Conservation (phyloP, 2,329 filamentous ascomycete genomes). For the Cephalotrichum gorgonifer region DNA sequence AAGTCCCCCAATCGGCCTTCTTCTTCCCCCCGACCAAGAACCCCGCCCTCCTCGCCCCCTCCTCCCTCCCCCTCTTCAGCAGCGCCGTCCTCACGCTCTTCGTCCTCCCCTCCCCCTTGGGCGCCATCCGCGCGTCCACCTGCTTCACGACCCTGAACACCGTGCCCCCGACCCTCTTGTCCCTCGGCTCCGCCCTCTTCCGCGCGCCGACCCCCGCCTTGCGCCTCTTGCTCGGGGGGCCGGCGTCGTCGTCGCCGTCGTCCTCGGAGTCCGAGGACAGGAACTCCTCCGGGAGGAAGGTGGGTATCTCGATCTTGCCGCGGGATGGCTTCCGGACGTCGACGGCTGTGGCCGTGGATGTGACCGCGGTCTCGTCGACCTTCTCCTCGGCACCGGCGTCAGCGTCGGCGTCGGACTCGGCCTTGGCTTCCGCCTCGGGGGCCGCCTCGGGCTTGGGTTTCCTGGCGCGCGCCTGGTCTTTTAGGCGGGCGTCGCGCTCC, state of each 20-base stretch:
- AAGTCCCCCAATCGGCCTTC: slow-evolving; percentile 4
- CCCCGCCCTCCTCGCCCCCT: slow-evolving; percentile 30
- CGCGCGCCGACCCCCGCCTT: neutral
- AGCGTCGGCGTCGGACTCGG: slow-evolving; percentile 7
- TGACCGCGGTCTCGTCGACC: slow-evolving; percentile 6
- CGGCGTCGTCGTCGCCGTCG: slow-evolving; percentile 16
- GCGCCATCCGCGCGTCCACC: slow-evolving; percentile 36
- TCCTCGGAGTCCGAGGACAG: slow-evolving; percentile 41
- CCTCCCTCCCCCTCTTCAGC: slow-evolving; percentile 30
- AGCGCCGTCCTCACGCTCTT: slow-evolving; percentile 31
- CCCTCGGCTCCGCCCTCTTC: slow-evolving; percentile 24
- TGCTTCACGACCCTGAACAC: slow-evolving; percentile 39
- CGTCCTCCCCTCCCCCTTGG: slow-evolving; percentile 32
- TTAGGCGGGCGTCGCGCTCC: slow-evolving; percentile 41
- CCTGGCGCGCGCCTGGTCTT: slow-evolving; percentile 42
- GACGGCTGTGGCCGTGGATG: neutral
- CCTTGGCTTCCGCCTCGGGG: slow-evolving; percentile 6
- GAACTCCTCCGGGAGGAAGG: slow-evolving; percentile 41
- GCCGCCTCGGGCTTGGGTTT: slow-evolving; percentile 23
- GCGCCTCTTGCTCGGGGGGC: neutral
- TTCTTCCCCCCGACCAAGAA: slow-evolving; percentile 18
- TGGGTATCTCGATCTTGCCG: slow-evolving; percentile 19
- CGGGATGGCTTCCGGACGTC: neutral
- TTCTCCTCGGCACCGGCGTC: slow-evolving; percentile 10
- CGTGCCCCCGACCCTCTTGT: slow-evolving; percentile 40